These are phyloP conservation scores for Oehlia diaphana DNA, from an alignment of 192 early-diverging fungal species.

Conservation along the genomic window DNA sequence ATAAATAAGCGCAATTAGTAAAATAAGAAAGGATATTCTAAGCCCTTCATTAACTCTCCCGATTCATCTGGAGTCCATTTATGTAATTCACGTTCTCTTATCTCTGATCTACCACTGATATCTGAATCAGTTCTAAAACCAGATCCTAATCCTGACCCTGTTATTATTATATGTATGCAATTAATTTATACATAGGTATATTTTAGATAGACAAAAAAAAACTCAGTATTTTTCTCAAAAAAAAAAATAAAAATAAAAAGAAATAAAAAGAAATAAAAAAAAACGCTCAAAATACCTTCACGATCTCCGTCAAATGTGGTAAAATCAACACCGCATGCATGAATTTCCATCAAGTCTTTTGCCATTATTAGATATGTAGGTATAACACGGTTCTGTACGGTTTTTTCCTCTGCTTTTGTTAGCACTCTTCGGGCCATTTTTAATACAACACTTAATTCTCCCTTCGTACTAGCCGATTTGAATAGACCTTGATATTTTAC, in stretches of 20 bases:
- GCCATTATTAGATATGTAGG: slow-evolving; percentile 57
- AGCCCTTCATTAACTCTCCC: slow-evolving; percentile 34
- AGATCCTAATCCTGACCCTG: slow-evolving; percentile 65
- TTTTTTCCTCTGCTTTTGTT: slow-evolving; percentile 43
- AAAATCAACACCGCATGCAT: slow-evolving; percentile 54
- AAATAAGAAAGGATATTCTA: slow-evolving; percentile 36
- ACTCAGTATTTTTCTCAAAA: background rate
- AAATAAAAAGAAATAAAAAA: slow-evolving; percentile 5
- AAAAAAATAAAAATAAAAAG: background rate
- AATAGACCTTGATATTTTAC: slow-evolving; percentile 70
- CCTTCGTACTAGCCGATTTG: slow-evolving; percentile 55
- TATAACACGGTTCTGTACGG: slow-evolving; percentile 38
- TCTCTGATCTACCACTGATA: slow-evolving; percentile 70
- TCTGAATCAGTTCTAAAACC: slow-evolving; percentile 94
- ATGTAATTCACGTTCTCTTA: slow-evolving; percentile 80
- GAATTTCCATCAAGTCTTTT: slow-evolving; percentile 67
- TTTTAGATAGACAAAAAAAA: background rate
- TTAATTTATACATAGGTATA: background rate
- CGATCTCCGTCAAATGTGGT: slow-evolving; percentile 48
- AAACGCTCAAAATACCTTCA: slow-evolving; percentile 40
- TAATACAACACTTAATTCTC: slow-evolving; percentile 67
- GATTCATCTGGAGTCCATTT: slow-evolving; percentile 79
- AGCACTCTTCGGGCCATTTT: slow-evolving; percentile 52
- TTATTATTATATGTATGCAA: slow-evolving; percentile 5
- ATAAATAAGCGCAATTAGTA: slow-evolving; percentile 13